Evolutionary conservation across 1,139 yeast species (phyloP).

Genomic region (Waltiozyma sp.): DNA sequence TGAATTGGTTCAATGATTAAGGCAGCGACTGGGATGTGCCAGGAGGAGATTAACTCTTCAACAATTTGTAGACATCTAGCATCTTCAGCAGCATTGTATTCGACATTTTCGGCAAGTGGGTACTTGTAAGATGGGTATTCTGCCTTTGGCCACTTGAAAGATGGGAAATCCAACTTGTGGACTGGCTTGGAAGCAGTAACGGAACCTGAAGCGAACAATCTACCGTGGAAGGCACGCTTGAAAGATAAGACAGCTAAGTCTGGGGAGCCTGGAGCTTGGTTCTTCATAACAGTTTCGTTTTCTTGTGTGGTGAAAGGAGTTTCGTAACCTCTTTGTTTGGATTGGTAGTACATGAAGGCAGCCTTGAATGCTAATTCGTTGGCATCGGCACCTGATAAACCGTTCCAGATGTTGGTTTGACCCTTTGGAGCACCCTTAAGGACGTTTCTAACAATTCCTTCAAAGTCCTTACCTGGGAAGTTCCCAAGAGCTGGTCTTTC

Average conservation of each 20-base stretch:
- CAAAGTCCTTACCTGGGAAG: conserved; percentile 51
- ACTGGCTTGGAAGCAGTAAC: conserved; percentile 67
- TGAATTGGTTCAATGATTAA: conserved; percentile 64
- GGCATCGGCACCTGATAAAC: conserved; percentile 65
- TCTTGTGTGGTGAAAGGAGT: conserved; percentile 46
- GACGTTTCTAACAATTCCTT: conserved; percentile 40
- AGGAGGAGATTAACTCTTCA: conserved; percentile 37
- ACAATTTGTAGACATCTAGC: conserved; percentile 45
- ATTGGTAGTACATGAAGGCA: conserved; percentile 64
- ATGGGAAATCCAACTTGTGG: conserved; percentile 67
- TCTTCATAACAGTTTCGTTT: conserved; percentile 50
- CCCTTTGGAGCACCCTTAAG: conserved; percentile 65
- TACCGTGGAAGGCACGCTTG: conserved; percentile 65
- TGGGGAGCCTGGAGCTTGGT: conserved; percentile 57
- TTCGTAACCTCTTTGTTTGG: conserved; percentile 43
- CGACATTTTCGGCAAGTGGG: conserved; percentile 44
- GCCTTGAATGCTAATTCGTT: conserved; percentile 72
- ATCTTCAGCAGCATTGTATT: conserved; percentile 49
- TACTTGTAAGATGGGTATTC: conserved; percentile 58
- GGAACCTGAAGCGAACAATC: conserved; percentile 63
- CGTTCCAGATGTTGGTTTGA: conserved; percentile 54
- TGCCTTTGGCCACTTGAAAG: conserved; percentile 69
- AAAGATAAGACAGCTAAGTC: conserved; percentile 58
- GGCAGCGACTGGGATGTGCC: conserved; percentile 53
- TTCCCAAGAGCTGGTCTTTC: conserved; percentile 72